A percentile compares a stretch with the other conserved stretches of the same genome.
These are phyloP conservation scores for Daldinia eschscholtzii DNA, from an alignment of 2,329 filamentous ascomycete species.

Conservation along the genomic window DNA sequence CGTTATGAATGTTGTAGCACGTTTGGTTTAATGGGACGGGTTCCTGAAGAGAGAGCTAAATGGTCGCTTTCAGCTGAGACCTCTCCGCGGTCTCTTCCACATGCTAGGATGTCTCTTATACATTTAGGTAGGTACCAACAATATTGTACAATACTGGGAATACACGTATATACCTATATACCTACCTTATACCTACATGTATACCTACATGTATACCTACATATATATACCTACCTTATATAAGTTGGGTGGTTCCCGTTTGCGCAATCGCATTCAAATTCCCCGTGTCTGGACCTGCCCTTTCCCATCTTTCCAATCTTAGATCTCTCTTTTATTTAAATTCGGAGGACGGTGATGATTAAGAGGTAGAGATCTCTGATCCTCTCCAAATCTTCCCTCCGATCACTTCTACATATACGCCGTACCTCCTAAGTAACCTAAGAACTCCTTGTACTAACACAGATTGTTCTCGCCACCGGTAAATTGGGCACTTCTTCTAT, in stretches of 20 bases:
- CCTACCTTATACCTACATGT: no score
- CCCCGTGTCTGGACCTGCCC: neutral
- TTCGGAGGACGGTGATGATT: conserved; percentile 2
- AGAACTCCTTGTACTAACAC: conserved; percentile 11
- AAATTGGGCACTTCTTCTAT: conserved; percentile 7
- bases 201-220: no score
- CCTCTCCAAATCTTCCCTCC: conserved; percentile 6
- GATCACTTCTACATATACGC: conserved; percentile 11
- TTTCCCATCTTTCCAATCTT: neutral
- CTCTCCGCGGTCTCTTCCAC: conserved; percentile 7
- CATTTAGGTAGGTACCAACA: neutral
- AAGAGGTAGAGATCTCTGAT: neutral
- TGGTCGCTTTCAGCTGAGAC: conserved; percentile 40
- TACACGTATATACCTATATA: neutral
- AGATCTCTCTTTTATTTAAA: neutral
- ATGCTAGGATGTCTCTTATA: neutral
- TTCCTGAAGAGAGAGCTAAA: neutral
- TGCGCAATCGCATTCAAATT: neutral
- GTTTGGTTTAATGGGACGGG: conserved; percentile 4
- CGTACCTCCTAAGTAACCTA: conserved; percentile 5
- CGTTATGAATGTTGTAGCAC: conserved; percentile 18
- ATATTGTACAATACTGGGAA: neutral
- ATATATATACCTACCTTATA: neutral
- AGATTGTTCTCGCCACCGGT: conserved; percentile 16
- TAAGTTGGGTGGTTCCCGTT: neutral